These are phyloP conservation scores for Mycena sanguinolenta DNA, from an alignment of 768 basidiomycete species.

Conservation along the genomic window DNA sequence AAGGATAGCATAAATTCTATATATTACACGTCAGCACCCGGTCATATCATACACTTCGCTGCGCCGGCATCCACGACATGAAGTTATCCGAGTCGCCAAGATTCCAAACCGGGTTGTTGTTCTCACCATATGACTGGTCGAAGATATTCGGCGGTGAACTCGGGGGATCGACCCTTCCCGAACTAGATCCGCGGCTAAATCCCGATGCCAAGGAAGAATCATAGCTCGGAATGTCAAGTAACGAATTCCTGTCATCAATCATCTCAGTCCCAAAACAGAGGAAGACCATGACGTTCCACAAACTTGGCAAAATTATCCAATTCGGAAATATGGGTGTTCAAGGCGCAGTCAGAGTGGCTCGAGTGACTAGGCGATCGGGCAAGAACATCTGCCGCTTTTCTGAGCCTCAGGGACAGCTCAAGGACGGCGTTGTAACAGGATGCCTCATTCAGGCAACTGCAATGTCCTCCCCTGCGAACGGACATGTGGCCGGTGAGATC, in stretches of 20 bases:
- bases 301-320: conserved; percentile 31
- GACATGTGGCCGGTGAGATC: conserved; percentile 31
- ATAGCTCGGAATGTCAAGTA: conserved; percentile 28
- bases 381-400: conserved; percentile 28
- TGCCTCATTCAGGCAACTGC: conserved; percentile 24
- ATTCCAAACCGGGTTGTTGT: not conserved
- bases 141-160: conserved; percentile 19
- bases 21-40: not conserved
- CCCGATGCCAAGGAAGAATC: conserved; percentile 11
- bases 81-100: conserved; percentile 18
- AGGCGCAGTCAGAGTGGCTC: conserved; percentile 16
- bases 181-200: conserved; percentile 2
- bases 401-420: conserved; percentile 32
- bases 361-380: conserved; percentile 29
- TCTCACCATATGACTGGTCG: conserved; percentile 16
- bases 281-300: conserved; percentile 1
- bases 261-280: conserved; percentile 1
- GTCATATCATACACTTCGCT: not conserved
- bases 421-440: conserved; percentile 30
- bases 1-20: not conserved
- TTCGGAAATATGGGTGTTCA: conserved; percentile 29
- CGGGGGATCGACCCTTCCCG: not conserved
- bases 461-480: conserved; percentile 22
- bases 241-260: conserved; percentile 13
- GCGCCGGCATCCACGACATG: conserved; percentile 24